Base-by-base conservation (phyloP, 192 early-diverging fungal species). In the Allomyces arbusculus region DNA sequence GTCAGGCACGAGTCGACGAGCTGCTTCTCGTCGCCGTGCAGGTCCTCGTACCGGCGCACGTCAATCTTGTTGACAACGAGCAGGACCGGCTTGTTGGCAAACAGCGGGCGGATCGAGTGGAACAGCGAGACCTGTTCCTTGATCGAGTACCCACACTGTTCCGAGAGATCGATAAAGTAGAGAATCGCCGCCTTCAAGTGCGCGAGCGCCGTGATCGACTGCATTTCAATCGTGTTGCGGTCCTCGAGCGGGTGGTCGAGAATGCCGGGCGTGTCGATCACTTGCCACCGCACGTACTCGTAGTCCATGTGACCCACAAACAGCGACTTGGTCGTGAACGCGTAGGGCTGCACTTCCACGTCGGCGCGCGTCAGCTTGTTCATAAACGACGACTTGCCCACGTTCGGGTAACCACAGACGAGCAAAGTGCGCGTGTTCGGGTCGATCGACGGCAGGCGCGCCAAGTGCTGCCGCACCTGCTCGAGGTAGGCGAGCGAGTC, bases 241-340 rank as follows among this genome's bases (percentile, higher is more conserved):
- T 99, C 86, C 79, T 99, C 97, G 64, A 99, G 82, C 24, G 97
- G 93, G 74, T 96, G 97, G 78, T 99, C 97, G 62, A 99, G 82
- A 74, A 99, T 97, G 65, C 97, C 97, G 43, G 97, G 97, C 61
- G 97, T 99, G 75, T 99, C 97, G 66, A 99, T 97, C n/a, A 99
- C 97, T 77, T 99, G 97, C 97, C 97, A 99, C 74, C 95, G 80
- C 77, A 96, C 80, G 77, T 99, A 95, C 77, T 91, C 94, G 87
- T 97, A 97, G 79, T 99, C 95, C 97, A 99, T 98, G 72, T 99
- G 97, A 43, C 97, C 97, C 28, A 99, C 97, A 79, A 99, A 99
- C 71, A 99, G 81, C 23, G 89, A 92, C 82, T 99, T 99, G 68
- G 97, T 99, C 24, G 97, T 99, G 80, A 99, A 99, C 40, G 97